phyloP scores from a whole-genome alignment of 176 grass and related monocot genomes.

The Aegilops umbellulata region DNA sequence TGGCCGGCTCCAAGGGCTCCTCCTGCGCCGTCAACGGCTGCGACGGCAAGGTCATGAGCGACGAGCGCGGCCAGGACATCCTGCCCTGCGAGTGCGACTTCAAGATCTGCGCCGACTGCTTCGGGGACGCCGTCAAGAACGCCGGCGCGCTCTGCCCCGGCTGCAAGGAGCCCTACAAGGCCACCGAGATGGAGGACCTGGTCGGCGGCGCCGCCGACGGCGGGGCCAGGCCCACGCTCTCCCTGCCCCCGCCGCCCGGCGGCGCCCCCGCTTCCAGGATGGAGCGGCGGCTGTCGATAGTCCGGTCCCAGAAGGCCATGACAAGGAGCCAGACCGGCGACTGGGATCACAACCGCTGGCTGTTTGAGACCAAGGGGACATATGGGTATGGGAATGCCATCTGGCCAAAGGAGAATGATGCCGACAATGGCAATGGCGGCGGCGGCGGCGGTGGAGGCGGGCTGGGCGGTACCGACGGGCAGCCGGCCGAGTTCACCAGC shows the following conservation, averaged over 20 bases:
- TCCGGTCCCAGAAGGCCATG: constrained; percentile 77
- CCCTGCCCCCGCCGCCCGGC: constrained; percentile 56
- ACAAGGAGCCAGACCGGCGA: constrained; percentile 83
- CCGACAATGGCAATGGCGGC: neutral
- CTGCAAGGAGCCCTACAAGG: constrained; percentile 86
- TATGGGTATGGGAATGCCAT: constrained; percentile 99
- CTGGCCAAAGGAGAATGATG: constrained; percentile 76
- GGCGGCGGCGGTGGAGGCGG: constrained; percentile 8
- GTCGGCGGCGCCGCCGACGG: neutral
- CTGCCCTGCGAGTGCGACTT: constrained; percentile 95
- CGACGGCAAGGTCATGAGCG: constrained; percentile 85
- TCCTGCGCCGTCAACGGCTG: constrained; percentile 79
- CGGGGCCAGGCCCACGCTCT: constrained; percentile 13
- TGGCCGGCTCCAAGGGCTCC: constrained; percentile 85
- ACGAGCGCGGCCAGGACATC: constrained; percentile 84
- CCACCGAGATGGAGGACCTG: constrained; percentile 78
- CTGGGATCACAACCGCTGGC: constrained; percentile 93
- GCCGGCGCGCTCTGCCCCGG: constrained; percentile 68
- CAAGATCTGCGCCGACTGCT: constrained; percentile 92
- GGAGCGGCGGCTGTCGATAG: constrained; percentile 72
- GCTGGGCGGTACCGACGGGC: constrained; percentile 35
- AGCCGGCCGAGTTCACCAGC: constrained; percentile 62
- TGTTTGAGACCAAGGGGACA: constrained; percentile 93
- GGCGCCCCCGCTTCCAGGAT: constrained; percentile 40
- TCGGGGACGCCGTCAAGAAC: constrained; percentile 77